phyloP scores from a whole-genome alignment of 129 eudicot genomes.

The Artemisia annua region DNA sequence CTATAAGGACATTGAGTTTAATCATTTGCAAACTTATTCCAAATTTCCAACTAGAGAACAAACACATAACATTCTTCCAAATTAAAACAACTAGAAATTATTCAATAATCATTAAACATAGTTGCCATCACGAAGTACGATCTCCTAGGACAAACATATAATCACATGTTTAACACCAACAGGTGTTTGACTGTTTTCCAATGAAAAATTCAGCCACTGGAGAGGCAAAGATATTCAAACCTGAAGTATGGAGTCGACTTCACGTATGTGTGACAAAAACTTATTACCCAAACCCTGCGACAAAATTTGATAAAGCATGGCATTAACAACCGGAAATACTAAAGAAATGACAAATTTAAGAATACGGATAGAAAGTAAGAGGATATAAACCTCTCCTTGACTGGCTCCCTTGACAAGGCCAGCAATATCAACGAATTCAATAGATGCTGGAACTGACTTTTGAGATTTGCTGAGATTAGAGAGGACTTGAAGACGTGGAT shows the following conservation, averaged over 20 bases:
- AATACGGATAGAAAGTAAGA: neutral
- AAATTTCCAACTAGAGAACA: too few species aligned
- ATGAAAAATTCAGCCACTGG: too few species aligned
- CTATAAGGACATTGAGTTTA: too few species aligned
- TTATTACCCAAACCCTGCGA: conserved; percentile 95
- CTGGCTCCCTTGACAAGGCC: conserved; percentile 99
- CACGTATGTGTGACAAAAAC: conserved; percentile 93
- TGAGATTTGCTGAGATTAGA: conserved; percentile 89
- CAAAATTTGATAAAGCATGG: conserved; percentile 4
- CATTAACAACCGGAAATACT: conserved; percentile 2
- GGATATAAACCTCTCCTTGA: conserved; percentile 83
- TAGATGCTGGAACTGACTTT: conserved; percentile 84
- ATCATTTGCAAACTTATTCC: too few species aligned
- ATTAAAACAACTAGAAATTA: too few species aligned
- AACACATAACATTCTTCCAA: too few species aligned
- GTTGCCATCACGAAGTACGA: too few species aligned
- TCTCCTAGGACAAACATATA: too few species aligned
- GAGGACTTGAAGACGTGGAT: conserved; percentile 86
- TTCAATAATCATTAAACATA: too few species aligned
- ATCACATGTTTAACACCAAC: too few species aligned
- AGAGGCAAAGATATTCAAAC: conserved; percentile 25
- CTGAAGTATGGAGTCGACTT: conserved; percentile 98
- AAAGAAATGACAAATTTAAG: neutral
- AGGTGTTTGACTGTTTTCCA: too few species aligned
- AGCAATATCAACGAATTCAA: conserved; percentile 97